Percentiles rank a stretch among this genome's conserved stretches.
Evolutionary conservation across 257 asterid species (phyloP).

Genomic region (Anisodus acutangulus): DNA sequence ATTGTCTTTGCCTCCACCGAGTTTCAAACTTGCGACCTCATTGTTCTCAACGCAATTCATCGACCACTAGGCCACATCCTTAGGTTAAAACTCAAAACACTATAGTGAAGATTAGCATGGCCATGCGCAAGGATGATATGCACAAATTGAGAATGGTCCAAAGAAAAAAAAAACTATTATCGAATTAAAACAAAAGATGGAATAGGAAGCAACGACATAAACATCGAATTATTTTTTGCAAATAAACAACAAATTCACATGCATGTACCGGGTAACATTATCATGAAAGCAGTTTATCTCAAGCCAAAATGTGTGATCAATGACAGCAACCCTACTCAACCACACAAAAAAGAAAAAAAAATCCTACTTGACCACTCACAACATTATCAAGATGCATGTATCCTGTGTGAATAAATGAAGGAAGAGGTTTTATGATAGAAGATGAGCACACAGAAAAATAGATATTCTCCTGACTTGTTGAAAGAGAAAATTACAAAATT

Average conservation of each 20-base stretch:
- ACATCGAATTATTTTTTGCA: not conserved
- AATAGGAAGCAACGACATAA: not conserved
- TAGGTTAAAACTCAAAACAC: no score
- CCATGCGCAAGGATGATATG: conserved; percentile 57
- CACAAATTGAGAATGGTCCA: conserved; percentile 42
- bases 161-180: not conserved
- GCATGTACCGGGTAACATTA: not conserved
- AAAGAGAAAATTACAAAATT: not conserved
- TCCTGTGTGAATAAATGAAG: not conserved
- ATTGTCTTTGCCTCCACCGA: no score
- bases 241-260: not conserved
- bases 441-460: not conserved
- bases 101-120: conserved; percentile 46
- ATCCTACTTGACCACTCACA: conserved; percentile 11
- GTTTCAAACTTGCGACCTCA: no score
- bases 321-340: not conserved
- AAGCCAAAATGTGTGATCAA: not conserved
- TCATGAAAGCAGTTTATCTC: not conserved
- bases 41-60: no score
- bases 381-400: conserved; percentile 1
- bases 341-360: not conserved
- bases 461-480: not conserved
- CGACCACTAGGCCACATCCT: no score
- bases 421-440: conserved; percentile 20
- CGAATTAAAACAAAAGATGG: not conserved